Conservation (phyloP, 2,329 filamentous ascomycete genomes). For the Paecilomyces sp. region DNA sequence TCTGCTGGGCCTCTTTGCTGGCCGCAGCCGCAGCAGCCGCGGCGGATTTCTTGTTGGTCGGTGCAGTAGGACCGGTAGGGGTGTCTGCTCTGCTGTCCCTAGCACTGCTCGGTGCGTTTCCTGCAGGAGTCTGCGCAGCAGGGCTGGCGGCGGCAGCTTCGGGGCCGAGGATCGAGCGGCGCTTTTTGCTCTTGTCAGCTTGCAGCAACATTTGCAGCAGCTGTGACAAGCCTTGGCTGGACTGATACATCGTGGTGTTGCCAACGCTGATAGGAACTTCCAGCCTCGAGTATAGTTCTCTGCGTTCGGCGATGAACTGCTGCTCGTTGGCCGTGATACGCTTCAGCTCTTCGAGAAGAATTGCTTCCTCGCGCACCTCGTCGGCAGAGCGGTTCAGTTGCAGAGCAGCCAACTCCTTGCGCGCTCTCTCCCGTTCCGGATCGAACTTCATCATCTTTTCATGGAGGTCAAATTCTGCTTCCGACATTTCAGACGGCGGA, state of each 20-base stretch:
- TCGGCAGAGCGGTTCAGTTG: slow-evolving; percentile 74
- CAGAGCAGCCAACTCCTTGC: slow-evolving; percentile 78
- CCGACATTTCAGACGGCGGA: slow-evolving; percentile 79
- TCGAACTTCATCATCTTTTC: slow-evolving; percentile 85
- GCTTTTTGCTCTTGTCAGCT: slow-evolving; percentile 84
- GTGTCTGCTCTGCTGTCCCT: slow-evolving; percentile 32
- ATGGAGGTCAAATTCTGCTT: slow-evolving; percentile 72
- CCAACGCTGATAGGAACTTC: slow-evolving; percentile 68
- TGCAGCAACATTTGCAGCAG: slow-evolving; percentile 76
- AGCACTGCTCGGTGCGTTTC: slow-evolving; percentile 26
- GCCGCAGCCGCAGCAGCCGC: slow-evolving; percentile 30
- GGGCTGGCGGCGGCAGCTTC: slow-evolving; percentile 46
- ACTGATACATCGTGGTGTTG: slow-evolving; percentile 70
- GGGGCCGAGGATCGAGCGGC: slow-evolving; percentile 60
- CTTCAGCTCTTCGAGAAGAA: slow-evolving; percentile 80
- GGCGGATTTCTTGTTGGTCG: slow-evolving; percentile 29
- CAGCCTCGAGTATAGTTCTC: slow-evolving; percentile 77
- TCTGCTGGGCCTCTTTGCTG: slow-evolving; percentile 35
- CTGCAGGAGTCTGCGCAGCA: slow-evolving; percentile 47
- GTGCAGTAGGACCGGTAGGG: slow-evolving; percentile 19
- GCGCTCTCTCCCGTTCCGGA: slow-evolving; percentile 65
- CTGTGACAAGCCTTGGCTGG: slow-evolving; percentile 69
- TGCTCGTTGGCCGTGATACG: slow-evolving; percentile 84
- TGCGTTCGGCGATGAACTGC: slow-evolving; percentile 77
- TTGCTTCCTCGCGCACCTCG: slow-evolving; percentile 87